Evolutionary conservation across 2,329 filamentous ascomycete species (phyloP).

Genomic region (Claviceps maximensis): DNA sequence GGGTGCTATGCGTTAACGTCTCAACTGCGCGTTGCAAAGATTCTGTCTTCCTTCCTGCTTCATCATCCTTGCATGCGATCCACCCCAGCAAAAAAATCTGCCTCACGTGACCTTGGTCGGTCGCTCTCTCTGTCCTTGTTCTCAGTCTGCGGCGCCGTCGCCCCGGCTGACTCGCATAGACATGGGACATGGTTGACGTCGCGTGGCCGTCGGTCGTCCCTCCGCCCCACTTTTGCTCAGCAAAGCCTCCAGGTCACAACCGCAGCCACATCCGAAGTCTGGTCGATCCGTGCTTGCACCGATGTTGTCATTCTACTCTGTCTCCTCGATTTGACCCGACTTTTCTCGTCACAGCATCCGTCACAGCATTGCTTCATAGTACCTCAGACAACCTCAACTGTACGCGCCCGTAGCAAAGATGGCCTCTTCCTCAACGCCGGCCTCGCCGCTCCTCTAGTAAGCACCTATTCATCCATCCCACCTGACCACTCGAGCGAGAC

Average conservation of each 20-base stretch:
- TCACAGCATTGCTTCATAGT: neutral
- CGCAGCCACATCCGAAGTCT: neutral
- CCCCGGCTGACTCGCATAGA: too few species aligned
- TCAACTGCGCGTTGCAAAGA: neutral
- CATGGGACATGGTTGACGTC: constrained; percentile 1
- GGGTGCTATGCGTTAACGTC: neutral
- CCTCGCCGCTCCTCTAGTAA: constrained; percentile 63
- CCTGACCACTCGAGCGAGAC: neutral
- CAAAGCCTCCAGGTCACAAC: neutral
- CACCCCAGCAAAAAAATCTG: neutral
- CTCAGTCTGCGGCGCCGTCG: too few species aligned
- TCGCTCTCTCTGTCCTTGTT: neutral
- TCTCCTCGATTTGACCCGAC: neutral
- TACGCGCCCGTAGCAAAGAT: constrained; percentile 25
- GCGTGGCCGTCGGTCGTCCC: neutral
- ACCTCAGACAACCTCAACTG: neutral
- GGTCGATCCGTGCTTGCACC: neutral
- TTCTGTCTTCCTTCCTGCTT: neutral
- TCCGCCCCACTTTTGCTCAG: neutral
- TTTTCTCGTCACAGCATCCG: neutral
- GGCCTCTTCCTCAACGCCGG: constrained; percentile 57
- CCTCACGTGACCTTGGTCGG: neutral
- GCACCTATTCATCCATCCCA: neutral
- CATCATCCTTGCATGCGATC: neutral
- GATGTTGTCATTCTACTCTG: neutral